Percentiles rank a stretch among this genome's conserved stretches.
Evolutionary conservation across 2,329 filamentous ascomycete species (phyloP).

Genomic region (Huntiella omanensis): DNA sequence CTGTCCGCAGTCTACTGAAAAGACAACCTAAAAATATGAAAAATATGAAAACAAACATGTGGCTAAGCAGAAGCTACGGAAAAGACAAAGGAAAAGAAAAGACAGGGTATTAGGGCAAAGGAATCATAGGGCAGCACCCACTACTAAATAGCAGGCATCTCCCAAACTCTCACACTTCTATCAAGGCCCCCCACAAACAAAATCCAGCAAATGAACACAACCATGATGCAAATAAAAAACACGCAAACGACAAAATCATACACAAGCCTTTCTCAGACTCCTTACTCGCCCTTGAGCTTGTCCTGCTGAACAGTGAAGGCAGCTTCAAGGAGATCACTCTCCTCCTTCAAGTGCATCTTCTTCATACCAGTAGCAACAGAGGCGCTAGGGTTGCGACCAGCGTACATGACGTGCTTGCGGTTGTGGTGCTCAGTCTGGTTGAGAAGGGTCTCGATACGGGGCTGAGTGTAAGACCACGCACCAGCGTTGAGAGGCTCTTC

Average conservation of each 20-base stretch:
- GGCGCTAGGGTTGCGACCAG: slow-evolving; percentile 80
- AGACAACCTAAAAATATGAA: too few species aligned
- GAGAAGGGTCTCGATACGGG: slow-evolving; percentile 86
- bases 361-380: slow-evolving; percentile 90
- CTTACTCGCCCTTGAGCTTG: slow-evolving; percentile 49
- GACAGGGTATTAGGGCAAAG: slow-evolving; percentile 2
- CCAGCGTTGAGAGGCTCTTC: slow-evolving; percentile 96
- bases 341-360: slow-evolving; percentile 74
- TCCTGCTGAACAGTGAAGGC: slow-evolving; percentile 47
- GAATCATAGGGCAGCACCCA: background rate
- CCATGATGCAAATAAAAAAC: background rate
- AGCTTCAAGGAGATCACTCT: slow-evolving; percentile 58
- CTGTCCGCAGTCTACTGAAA: too few species aligned
- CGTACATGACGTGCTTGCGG: slow-evolving; percentile 92
- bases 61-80: background rate
- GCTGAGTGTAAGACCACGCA: slow-evolving; percentile 93
- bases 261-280: background rate
- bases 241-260: background rate
- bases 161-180: background rate
- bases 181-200: background rate
- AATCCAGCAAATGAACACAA: background rate
- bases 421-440: slow-evolving; percentile 87
- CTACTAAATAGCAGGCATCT: background rate
- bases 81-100: slow-evolving; percentile 6
- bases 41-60: too few species aligned